Evolutionary conservation across 345 rosid genomes (phyloP), one percentile per base, ranked within the genome.

Genomic region (Lepidium africanum): DNA sequence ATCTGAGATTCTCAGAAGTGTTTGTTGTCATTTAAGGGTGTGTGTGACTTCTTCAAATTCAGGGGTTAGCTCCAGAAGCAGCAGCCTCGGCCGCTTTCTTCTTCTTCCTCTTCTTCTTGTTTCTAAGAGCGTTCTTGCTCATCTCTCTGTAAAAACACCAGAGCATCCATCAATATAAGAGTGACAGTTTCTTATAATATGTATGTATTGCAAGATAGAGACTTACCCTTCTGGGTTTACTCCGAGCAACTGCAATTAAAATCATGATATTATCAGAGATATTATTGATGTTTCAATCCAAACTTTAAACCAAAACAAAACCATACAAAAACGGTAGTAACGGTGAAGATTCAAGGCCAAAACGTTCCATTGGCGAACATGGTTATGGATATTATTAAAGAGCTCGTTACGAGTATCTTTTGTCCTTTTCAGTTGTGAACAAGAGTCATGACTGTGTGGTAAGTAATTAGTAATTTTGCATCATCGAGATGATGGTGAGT

Each of bases 81-180:
- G 74, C 80, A 4, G 75, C 79, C 61, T 81, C 87, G 0, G 88
- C 76, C 3, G 90, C 88, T 72, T 86, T 89, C 77, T 93, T 93
- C 82, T 88, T 92, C 74, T 89, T 96, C 65, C 96, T 81, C 73
- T 87, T 92, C 78, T 90, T 90, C 86, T 90, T 92, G 93, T 90
- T 92, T 70, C 40, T 88, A 37, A 86, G 82, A 9, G 97, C 97
- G 69, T 76, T 90, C 77, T 92, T 92, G 86, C 98, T 90, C 90
- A 85, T 72, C 80, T 85, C 87, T 55, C 97, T 88, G 59, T 6
- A 57, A 45, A 19, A 55, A 47, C 40, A 39, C 51, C n/a, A 46
- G 7, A 38, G 45, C 9, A 53, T 53, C 25, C 23, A 46, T 70
- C 72, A 70, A 40, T n/a, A 59, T 3, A 58, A n/a, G 39, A 19